Evolutionary conservation across 2,329 filamentous ascomycete genomes (phyloP).

Genomic region (Alternaria ethzedia): DNA sequence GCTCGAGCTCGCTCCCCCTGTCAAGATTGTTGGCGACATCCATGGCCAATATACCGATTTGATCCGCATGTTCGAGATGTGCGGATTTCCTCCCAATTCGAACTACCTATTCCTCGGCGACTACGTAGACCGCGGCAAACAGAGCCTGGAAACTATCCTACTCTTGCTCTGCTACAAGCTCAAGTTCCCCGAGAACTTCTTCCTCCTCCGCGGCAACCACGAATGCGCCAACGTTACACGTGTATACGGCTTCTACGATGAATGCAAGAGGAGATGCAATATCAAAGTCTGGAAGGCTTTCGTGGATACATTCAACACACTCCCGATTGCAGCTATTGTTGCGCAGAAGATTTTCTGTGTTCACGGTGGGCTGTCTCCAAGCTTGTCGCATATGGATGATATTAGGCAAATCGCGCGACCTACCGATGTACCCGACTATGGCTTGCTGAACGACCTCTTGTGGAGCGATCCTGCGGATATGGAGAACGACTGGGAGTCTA

Average conservation of each 20-base stretch:
- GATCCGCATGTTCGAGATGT: constrained; percentile 98
- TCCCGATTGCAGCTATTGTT: constrained; percentile 95
- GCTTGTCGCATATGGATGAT: constrained; percentile 95
- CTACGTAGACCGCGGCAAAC: constrained; percentile 96
- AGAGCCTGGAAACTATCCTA: constrained; percentile 92
- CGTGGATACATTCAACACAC: constrained; percentile 92
- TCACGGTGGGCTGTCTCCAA: constrained; percentile 91
- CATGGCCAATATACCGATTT: constrained; percentile 97
- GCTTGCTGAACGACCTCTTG: constrained; percentile 89
- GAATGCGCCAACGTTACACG: constrained; percentile 96
- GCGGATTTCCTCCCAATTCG: constrained; percentile 87
- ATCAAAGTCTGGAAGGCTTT: constrained; percentile 99
- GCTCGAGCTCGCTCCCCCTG: constrained; percentile 88
- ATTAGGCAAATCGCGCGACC: constrained; percentile 95
- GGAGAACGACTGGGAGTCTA: constrained; percentile 97
- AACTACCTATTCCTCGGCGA: constrained; percentile 96
- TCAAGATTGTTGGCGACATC: constrained; percentile 97
- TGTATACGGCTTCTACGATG: constrained; percentile 97
- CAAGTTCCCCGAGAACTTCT: constrained; percentile 97
- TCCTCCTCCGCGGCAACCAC: constrained; percentile 91
- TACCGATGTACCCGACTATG: constrained; percentile 97
- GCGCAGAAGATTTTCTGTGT: constrained; percentile 98
- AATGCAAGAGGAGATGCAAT: constrained; percentile 95
- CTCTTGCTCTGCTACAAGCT: constrained; percentile 95
- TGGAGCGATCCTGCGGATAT: constrained; percentile 99